Base-by-base conservation (phyloP, 257 asterid species). In the Haberlea rhodopensis region DNA sequence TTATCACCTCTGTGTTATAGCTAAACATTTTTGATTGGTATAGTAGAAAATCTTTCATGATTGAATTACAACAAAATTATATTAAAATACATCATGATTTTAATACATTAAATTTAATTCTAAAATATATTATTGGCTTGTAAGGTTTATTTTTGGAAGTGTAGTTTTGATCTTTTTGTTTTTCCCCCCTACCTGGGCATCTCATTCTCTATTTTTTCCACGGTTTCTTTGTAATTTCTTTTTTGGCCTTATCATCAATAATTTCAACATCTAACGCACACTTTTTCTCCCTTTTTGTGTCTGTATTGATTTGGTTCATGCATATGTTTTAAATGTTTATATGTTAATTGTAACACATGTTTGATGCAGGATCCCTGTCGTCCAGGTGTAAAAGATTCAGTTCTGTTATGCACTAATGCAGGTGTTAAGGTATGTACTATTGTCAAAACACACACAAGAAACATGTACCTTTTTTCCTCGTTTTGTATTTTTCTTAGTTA, bases 331-430 rank as follows among this genome's bases (percentile, higher is more conserved):
- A 16, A 48, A 55, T 63, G 28, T 24, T 8, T 63, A 72, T 5
- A 10, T 15, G 57, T 40, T 49, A 16, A 43, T 32, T 59, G 48
- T 62, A 68, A 49, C 56, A 21, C 57, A 2, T 57, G 19, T 60
- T 26, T 49, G 51, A 22, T 69, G 60, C 74, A 92, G 99, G 99
- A 92, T 84, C 97, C 99, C 67, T 89, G 97, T 74, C 94, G 99
- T 11, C 82, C 91, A 16, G 83, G 94, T 37, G 99, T 89, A 51
- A 76, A 78, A 73, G 85, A 77, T 28, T 90, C 99, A 16, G 99
- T 92, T 73, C 91, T 84, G 57, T 66, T 89, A 62, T 92, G 99
- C 57, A 67, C 40, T 70, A 64, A 79, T 63, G 96, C 99, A 74
- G 99, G 97, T 43, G 88, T 92, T 46, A 92, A 92, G 97, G 98